A percentile compares a stretch with the other conserved stretches of the same genome.
Evolutionary conservation across 1,284 basidiomycete species (phyloP).

Genomic region (Sutorius eximius): DNA sequence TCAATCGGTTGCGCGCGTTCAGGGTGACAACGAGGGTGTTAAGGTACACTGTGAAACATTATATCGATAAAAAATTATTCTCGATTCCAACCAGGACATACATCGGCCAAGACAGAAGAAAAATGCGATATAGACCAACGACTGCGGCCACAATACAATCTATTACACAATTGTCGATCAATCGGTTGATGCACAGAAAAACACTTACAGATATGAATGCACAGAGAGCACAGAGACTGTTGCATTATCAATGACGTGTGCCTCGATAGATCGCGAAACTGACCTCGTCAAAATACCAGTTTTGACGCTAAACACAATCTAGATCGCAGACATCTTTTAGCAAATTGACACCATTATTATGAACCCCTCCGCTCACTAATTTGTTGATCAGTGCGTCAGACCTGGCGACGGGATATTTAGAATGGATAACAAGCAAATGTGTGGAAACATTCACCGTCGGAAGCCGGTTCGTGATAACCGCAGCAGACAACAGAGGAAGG

Average conservation of each 20-base stretch:
- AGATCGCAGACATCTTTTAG: neutral
- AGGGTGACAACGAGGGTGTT: conserved; percentile 53
- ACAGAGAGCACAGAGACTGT: conserved; percentile 39
- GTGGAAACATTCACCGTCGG: neutral
- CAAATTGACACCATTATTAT: neutral
- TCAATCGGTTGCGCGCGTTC: conserved; percentile 44
- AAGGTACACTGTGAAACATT: conserved; percentile 41
- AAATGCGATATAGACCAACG: conserved; percentile 49
- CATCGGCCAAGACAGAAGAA: conserved; percentile 52
- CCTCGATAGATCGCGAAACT: conserved; percentile 1
- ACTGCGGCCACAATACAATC: conserved; percentile 40
- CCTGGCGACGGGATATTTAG: neutral
- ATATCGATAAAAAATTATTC: neutral
- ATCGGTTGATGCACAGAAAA: neutral
- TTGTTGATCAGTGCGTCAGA: neutral
- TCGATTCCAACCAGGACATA: conserved; percentile 26
- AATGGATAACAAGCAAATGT: neutral
- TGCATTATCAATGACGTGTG: conserved; percentile 7
- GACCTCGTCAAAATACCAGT: conserved; percentile 45
- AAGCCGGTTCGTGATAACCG: neutral
- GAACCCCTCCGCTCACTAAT: neutral
- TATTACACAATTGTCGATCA: conserved; percentile 1
- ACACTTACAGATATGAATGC: conserved; percentile 44
- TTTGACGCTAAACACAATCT: conserved; percentile 52
- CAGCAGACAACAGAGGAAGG: neutral